Conservation (phyloP, 352 stramenopile genomes). For the Phytophthora pseudosyringae region DNA sequence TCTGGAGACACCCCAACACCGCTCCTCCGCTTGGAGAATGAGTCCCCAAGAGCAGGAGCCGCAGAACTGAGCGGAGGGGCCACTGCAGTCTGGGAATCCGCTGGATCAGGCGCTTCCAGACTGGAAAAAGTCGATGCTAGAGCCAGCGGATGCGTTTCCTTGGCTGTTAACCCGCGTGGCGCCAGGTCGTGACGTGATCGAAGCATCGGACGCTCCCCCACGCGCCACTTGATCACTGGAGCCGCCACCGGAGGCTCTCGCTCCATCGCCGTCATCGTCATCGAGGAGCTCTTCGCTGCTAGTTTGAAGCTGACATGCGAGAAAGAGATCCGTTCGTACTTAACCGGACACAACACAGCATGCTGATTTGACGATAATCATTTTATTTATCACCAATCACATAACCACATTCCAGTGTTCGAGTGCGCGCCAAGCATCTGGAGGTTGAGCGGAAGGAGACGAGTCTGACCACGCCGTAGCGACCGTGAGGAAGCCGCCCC, state of each 20-base stretch:
- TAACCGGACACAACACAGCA: background rate
- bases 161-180: slow-evolving; percentile 23
- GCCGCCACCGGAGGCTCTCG: slow-evolving; percentile 9
- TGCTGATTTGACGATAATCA: slow-evolving; percentile 11
- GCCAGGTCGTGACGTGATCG: slow-evolving; percentile 34
- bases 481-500: slow-evolving; percentile 18
- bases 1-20: slow-evolving; percentile 24
- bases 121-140: slow-evolving; percentile 16
- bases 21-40: slow-evolving; percentile 9
- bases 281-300: slow-evolving; percentile 8
- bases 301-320: slow-evolving; percentile 25
- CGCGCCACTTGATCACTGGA: slow-evolving; percentile 45
- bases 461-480: background rate
- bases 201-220: slow-evolving; percentile 43
- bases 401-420: background rate
- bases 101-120: background rate
- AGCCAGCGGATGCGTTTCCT: slow-evolving; percentile 58
- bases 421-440: slow-evolving; percentile 36
- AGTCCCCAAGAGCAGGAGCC: slow-evolving; percentile 4
- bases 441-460: slow-evolving; percentile 18
- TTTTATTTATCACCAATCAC: slow-evolving; percentile 30
- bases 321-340: slow-evolving; percentile 34
- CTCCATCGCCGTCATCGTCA: slow-evolving; percentile 20
- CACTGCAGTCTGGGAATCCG: background rate
- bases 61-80: slow-evolving; percentile 1